Conservation (phyloP, 371 early-diverging fungal species). For the Mortierella sp. region DNA sequence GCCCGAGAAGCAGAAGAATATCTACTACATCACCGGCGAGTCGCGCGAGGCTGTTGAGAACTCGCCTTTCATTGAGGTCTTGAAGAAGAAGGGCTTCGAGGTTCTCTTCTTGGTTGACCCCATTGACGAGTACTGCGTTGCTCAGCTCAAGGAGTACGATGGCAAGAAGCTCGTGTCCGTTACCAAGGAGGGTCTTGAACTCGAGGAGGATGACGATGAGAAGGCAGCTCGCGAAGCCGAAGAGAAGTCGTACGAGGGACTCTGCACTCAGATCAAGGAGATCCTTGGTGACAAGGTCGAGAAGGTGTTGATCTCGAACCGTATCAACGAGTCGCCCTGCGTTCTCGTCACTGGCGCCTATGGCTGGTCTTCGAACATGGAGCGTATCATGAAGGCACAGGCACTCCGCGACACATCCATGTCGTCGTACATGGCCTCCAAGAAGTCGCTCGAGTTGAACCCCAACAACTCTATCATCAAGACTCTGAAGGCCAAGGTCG, state of each 20-base stretch:
- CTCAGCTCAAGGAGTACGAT: slow-evolving; percentile 98
- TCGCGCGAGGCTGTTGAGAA: slow-evolving; percentile 94
- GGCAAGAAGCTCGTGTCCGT: slow-evolving; percentile 98
- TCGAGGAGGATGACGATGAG: slow-evolving; percentile 97
- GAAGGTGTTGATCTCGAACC: slow-evolving; percentile 96
- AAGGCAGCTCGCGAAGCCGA: slow-evolving; percentile 92
- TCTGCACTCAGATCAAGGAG: slow-evolving; percentile 89
- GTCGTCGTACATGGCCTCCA: slow-evolving; percentile 97
- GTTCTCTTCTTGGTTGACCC: slow-evolving; percentile 97
- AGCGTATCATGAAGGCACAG: slow-evolving; percentile 99
- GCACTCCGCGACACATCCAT: slow-evolving; percentile 96
- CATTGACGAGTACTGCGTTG: slow-evolving; percentile 96
- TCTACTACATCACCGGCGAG: slow-evolving; percentile 99
- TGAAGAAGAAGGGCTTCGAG: slow-evolving; percentile 97
- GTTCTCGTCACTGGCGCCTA: slow-evolving; percentile 98
- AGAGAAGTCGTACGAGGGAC: slow-evolving; percentile 82
- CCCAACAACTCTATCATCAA: slow-evolving; percentile 93
- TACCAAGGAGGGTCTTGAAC: slow-evolving; percentile 98
- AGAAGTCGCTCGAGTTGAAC: slow-evolving; percentile 98
- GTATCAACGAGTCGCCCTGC: slow-evolving; percentile 96
- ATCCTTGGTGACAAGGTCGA: slow-evolving; percentile 97
- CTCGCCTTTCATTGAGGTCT: slow-evolving; percentile 97
- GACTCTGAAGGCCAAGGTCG: slow-evolving; percentile 87
- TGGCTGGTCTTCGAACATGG: slow-evolving; percentile 99
- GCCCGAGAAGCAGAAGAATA: slow-evolving; percentile 83